phyloP scores from a whole-genome alignment of 129 eudicot species.

The Centrapalus pauciflorus region DNA sequence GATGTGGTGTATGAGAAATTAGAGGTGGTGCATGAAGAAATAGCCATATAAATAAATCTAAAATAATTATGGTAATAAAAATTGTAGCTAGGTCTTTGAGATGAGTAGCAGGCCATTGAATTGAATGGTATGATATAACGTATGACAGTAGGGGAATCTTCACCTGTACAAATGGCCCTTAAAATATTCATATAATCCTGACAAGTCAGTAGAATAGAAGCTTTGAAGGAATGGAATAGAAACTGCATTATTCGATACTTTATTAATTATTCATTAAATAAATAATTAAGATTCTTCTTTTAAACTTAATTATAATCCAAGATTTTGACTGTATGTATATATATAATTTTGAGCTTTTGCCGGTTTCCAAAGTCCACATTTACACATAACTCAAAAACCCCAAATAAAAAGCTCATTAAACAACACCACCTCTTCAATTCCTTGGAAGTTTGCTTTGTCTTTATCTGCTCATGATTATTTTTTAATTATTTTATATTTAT shows the following conservation, averaged over 20 bases:
- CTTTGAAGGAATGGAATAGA: conserved; percentile 45
- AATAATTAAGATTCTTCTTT: not conserved
- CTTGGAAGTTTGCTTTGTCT: conserved; percentile 32
- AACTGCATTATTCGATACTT: conserved; percentile 36
- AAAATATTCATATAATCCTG: conserved; percentile 32
- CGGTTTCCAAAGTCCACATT: conserved; percentile 40
- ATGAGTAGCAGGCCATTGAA: conserved; percentile 15
- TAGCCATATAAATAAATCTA: no score
- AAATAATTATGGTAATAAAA: no score
- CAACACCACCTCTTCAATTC: conserved; percentile 15
- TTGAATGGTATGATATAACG: conserved; percentile 12
- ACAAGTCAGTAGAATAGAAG: conserved; percentile 42
- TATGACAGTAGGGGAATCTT: conserved; percentile 39
- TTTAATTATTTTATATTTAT: conserved; percentile 9
- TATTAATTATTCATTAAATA: conserved; percentile 6
- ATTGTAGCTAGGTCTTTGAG: conserved; percentile 11
- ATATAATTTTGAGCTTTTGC: conserved; percentile 37
- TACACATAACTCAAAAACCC: conserved; percentile 29
- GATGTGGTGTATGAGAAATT: no score
- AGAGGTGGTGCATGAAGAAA: no score
- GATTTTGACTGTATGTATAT: conserved; percentile 20
- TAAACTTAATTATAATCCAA: conserved; percentile 15
- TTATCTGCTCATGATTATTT: conserved; percentile 18
- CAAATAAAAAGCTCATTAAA: conserved; percentile 30
- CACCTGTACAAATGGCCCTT: conserved; percentile 27